A percentile compares a stretch with the other conserved stretches of the same genome.
Conservation (phyloP, 1,284 basidiomycete genomes). For the Vanrija pseudolonga region DNA sequence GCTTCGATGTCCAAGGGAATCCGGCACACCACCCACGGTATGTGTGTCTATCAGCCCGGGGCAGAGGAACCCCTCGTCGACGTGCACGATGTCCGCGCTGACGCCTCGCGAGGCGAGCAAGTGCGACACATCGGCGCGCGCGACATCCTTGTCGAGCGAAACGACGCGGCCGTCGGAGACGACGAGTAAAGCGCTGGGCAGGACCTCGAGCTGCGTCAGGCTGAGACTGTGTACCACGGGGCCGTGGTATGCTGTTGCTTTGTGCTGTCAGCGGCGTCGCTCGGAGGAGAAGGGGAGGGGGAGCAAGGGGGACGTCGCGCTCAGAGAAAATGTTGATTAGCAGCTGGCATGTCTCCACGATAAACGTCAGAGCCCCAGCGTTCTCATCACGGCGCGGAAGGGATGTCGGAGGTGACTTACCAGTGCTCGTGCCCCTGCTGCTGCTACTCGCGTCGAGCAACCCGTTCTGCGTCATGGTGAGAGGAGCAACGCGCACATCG, state of each 20-base stretch:
- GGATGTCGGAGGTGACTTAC: no score
- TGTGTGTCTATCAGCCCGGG: conserved; percentile 91
- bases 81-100: conserved; percentile 51
- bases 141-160: conserved; percentile 51
- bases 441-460: no score
- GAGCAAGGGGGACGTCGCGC: background rate
- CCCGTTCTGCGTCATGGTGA: no score
- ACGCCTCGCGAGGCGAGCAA: conserved; percentile 29
- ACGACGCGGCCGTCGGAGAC: conserved; percentile 57
- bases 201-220: conserved; percentile 56
- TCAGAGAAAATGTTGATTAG: conserved; percentile 11
- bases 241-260: conserved; percentile 59
- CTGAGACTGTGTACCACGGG: conserved; percentile 64
- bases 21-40: conserved; percentile 56
- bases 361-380: conserved; percentile 10
- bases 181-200: conserved; percentile 59
- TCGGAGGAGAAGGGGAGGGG: no score
- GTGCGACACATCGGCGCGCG: conserved; percentile 23
- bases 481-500: no score
- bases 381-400: conserved; percentile 7
- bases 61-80: conserved; percentile 71
- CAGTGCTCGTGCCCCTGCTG: no score
- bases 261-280: background rate
- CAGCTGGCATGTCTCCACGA: conserved; percentile 8
- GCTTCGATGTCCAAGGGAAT: conserved; percentile 12